Evolutionary conservation across 371 early-diverging fungal genomes (phyloP).

Genomic region (Nosema granulosis): DNA sequence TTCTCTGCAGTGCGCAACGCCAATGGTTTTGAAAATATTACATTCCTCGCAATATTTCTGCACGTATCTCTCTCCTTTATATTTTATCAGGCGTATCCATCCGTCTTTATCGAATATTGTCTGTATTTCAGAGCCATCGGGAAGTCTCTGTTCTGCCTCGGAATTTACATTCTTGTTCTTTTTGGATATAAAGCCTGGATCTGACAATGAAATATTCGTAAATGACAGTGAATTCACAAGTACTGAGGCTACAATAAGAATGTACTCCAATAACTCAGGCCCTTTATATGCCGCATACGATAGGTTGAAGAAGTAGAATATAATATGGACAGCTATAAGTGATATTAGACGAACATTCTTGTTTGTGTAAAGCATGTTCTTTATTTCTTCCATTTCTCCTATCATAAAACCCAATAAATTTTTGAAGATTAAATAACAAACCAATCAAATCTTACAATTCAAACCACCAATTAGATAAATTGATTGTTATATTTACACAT

Average conservation of each 20-base stretch:
- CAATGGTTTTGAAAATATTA: conserved; percentile 52
- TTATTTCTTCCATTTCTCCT: not conserved
- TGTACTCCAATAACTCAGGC: not conserved
- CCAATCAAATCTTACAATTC: too few species aligned
- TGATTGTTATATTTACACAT: too few species aligned
- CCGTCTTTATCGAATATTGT: conserved; percentile 6
- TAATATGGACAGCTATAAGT: not conserved
- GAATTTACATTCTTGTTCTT: conserved; percentile 13
- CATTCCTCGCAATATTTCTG: conserved; percentile 60
- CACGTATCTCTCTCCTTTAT: not conserved
- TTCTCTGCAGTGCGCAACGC: conserved; percentile 60
- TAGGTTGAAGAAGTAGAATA: not conserved
- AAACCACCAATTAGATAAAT: too few species aligned
- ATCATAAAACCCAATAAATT: not conserved
- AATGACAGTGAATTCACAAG: conserved; percentile 24
- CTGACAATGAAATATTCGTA: not conserved
- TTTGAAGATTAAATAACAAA: too few species aligned
- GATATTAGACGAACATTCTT: not conserved
- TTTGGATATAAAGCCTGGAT: conserved; percentile 31
- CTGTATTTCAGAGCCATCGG: not conserved
- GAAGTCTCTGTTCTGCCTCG: not conserved
- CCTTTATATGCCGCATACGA: not conserved
- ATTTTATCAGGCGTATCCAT: conserved; percentile 31
- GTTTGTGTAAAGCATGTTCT: not conserved
- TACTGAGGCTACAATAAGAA: not conserved